Evolutionary conservation across 768 basidiomycete genomes (phyloP).

Genomic region (Astraeus odoratus): DNA sequence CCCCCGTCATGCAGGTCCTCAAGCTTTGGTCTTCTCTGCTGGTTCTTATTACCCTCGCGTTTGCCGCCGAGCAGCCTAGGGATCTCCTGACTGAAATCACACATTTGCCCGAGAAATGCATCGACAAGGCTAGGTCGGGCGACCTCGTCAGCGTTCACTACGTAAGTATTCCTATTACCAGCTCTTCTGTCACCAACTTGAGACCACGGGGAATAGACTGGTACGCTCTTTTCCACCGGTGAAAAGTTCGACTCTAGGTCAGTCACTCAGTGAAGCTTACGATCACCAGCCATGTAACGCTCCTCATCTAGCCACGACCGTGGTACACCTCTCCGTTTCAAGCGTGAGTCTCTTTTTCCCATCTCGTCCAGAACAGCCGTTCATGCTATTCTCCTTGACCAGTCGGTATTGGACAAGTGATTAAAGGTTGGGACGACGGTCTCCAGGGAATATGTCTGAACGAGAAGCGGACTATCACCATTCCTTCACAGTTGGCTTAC

Average conservation of each 20-base stretch:
- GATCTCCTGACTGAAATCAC: conserved; percentile 61
- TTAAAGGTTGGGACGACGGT: conserved; percentile 81
- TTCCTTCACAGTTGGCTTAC: conserved; percentile 75
- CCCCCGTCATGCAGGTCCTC: conserved; percentile 48
- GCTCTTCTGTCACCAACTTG: conserved; percentile 1
- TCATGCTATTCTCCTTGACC: conserved; percentile 1
- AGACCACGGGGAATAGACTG: conserved; percentile 51
- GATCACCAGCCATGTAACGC: neutral
- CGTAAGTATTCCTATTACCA: conserved; percentile 34
- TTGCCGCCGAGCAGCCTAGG: conserved; percentile 42
- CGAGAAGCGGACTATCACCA: conserved; percentile 86
- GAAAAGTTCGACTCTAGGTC: conserved; percentile 89
- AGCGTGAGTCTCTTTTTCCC: conserved; percentile 41
- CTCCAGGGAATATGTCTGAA: conserved; percentile 77
- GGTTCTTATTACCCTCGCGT: conserved; percentile 39
- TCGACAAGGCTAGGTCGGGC: conserved; percentile 47
- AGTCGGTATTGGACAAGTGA: conserved; percentile 81
- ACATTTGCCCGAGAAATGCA: conserved; percentile 50
- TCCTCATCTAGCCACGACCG: conserved; percentile 55
- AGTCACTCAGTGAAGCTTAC: conserved; percentile 8
- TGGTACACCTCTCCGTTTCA: conserved; percentile 67
- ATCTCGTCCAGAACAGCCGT: neutral
- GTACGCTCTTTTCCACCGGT: conserved; percentile 68
- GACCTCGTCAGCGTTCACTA: conserved; percentile 74
- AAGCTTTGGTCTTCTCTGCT: conserved; percentile 40